Conservation (phyloP, 345 rosid species). For the Mercurialis annua region DNA sequence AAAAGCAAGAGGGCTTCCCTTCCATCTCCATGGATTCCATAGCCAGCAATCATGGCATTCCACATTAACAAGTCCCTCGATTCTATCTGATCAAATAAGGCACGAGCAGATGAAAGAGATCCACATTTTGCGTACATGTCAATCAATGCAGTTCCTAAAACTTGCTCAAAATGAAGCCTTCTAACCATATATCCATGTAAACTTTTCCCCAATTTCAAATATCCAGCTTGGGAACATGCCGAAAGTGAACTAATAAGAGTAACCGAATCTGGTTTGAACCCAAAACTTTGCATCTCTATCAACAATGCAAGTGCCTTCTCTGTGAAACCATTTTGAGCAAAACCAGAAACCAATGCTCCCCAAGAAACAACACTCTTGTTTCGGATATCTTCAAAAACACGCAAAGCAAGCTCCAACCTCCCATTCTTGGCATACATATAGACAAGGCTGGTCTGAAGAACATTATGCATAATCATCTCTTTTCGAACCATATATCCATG, state of each 20-base stretch:
- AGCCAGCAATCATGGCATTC: slow-evolving; percentile 66
- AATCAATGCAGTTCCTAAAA: slow-evolving; percentile 50
- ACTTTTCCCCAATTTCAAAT: slow-evolving; percentile 52
- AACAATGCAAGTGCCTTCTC: slow-evolving; percentile 41
- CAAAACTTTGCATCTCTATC: slow-evolving; percentile 49
- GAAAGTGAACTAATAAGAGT: slow-evolving; percentile 51
- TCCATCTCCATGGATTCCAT: slow-evolving; percentile 67
- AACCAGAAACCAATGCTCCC: slow-evolving; percentile 63
- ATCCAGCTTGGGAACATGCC: slow-evolving; percentile 59
- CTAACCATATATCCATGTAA: slow-evolving; percentile 51
- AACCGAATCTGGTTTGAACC: slow-evolving; percentile 48
- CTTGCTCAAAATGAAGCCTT: slow-evolving; percentile 41
- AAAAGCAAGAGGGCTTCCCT: slow-evolving; percentile 57
- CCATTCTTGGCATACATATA: slow-evolving; percentile 77
- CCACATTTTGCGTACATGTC: slow-evolving; percentile 80
- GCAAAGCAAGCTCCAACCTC: slow-evolving; percentile 46
- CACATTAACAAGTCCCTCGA: slow-evolving; percentile 56
- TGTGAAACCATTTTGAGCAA: slow-evolving; percentile 60
- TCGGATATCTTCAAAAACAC: slow-evolving; percentile 43
- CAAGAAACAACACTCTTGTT: slow-evolving; percentile 48
- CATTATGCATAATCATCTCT: slow-evolving; percentile 34
- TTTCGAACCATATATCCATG: slow-evolving; percentile 59
- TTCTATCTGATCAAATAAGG: slow-evolving; percentile 44
- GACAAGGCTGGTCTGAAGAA: slow-evolving; percentile 56
- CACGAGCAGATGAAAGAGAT: slow-evolving; percentile 38